Evolutionary conservation across 768 basidiomycete species (phyloP), one percentile per base, ranked within the genome.

Genomic region (Rhodotorula kratochvilovae): DNA sequence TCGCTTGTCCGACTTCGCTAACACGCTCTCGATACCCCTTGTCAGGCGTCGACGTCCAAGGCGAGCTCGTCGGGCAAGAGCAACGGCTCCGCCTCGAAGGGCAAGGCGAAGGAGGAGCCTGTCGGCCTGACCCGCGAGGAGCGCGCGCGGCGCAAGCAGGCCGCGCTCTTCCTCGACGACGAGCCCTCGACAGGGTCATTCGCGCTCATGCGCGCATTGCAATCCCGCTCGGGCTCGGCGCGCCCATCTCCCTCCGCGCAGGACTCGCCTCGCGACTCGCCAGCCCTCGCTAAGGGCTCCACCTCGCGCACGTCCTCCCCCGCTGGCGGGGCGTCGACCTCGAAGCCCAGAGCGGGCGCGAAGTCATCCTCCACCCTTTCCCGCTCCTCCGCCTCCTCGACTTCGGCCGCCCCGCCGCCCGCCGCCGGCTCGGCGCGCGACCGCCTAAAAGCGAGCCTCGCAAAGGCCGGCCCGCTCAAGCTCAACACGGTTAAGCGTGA

Each of bases 401-500:
- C 53, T 7, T 36, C 51, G 42, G 12, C 51, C 42, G 21, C 51
- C 35, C 10, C 19, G 6, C 10, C 64, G 12, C 46, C 59, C 5
- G 4, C 63, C 21, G 27, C 50, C 19, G 42, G n/a, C 36, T 67
- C 73, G 0, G 71, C 73, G 10, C 71, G 74, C 19, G 70, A 73
- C 45, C 71, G 73, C 16, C 64, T 77, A 56, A 73, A 71, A n/a
- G 65, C 73, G 16, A 50, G 58, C 13, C 70, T 76, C 72, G 46
- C 59, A 15, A 35, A 36, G 33, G 59, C 68, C 8, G 58, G 39
- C 4, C 55, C 70, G 35, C 46, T 62, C 10, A 67, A 62, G 35
- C 64, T 78, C 45, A 71, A 72, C 67, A 64, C 60, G 50, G 67
- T 68, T n/a, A 76, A 78, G 63, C 63, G 76, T 19, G 77, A 78